Evolutionary conservation across 2,329 filamentous ascomycete genomes (phyloP).

Genomic region (Colletotrichum viniferum): DNA sequence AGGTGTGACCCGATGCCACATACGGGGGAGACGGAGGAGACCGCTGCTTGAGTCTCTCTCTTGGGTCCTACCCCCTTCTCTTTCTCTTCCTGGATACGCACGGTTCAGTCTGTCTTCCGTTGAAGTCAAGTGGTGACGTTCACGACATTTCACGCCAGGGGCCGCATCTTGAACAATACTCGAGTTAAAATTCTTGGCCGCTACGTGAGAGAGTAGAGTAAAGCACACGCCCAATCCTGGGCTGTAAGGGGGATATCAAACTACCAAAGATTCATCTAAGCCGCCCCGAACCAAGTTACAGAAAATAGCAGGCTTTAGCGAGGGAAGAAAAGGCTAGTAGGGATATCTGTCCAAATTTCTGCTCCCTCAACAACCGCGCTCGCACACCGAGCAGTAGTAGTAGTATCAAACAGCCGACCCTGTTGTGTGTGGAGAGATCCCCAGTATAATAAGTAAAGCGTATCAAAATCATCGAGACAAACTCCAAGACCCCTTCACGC

Average conservation of each 20-base stretch:
- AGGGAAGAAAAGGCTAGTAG: not conserved
- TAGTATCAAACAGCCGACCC: not conserved
- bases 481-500: not conserved
- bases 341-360: not conserved
- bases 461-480: not conserved
- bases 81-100: not conserved
- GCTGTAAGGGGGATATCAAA: constrained; percentile 6
- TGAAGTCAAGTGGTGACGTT: not conserved
- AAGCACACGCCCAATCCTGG: not conserved
- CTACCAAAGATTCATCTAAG: constrained; percentile 14
- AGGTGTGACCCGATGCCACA: not conserved
- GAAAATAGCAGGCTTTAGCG: not conserved
- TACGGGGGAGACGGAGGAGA: not conserved
- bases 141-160: not conserved
- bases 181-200: not conserved
- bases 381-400: not conserved
- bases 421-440: not conserved
- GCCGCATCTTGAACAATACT: not conserved
- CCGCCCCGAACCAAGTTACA: not conserved
- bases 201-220: not conserved
- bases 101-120: not conserved
- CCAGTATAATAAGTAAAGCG: not conserved
- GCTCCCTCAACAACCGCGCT: not conserved
- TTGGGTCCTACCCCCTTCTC: not conserved
- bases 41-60: not conserved